Conservation (phyloP, 495 filamentous ascomycete species). For the Talaromyces wortmannii region DNA sequence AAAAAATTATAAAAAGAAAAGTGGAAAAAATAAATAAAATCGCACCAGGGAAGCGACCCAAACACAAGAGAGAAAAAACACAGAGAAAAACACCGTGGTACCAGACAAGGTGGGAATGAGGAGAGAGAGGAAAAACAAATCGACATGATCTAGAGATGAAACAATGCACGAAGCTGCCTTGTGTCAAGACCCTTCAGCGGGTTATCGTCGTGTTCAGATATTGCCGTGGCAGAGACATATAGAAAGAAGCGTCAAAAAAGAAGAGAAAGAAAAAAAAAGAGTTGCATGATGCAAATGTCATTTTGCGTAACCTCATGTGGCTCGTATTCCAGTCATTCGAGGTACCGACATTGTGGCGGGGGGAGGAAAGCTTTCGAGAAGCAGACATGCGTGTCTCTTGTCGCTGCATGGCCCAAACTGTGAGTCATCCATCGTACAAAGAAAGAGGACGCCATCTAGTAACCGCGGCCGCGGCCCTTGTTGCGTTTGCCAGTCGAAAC, state of each 20-base stretch:
- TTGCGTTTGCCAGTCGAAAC: constrained; percentile 50
- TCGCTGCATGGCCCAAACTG: not conserved
- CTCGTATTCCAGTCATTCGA: constrained; percentile 5
- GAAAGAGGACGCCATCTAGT: not conserved
- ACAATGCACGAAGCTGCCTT: constrained; percentile 1
- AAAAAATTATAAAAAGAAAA: not conserved
- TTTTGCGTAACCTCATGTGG: constrained; percentile 7
- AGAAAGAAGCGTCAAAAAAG: not conserved
- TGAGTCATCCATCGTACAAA: not conserved
- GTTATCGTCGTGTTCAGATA: not conserved
- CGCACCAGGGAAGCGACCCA: not conserved
- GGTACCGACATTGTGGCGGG: not conserved
- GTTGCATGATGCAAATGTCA: constrained; percentile 7
- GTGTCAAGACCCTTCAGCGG: not conserved
- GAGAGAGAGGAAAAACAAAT: not conserved
- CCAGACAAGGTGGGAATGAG: not conserved
- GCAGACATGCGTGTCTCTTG: not conserved
- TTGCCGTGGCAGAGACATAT: not conserved
- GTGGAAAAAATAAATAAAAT: not conserved
- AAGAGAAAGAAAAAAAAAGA: not conserved
- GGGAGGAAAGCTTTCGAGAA: not conserved
- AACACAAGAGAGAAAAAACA: constrained; percentile 1
- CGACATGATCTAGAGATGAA: constrained; percentile 1
- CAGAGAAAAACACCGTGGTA: constrained; percentile 3
- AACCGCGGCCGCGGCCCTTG: constrained; percentile 37